Evolutionary conservation across 164 flowering plant genomes (phyloP).

Genomic region (Berberis vulgaris): DNA sequence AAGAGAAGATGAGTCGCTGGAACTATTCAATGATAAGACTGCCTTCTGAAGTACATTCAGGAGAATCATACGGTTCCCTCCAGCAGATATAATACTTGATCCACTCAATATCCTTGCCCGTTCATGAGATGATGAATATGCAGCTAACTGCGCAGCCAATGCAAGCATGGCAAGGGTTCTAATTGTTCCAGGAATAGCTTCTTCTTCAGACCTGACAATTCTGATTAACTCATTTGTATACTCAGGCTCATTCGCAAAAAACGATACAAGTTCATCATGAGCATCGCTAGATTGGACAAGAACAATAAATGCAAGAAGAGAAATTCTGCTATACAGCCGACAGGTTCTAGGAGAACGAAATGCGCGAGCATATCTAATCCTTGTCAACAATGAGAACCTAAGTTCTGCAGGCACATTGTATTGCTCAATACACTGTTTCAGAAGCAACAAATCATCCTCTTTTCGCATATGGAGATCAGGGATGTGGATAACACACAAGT

Average conservation of each 20-base stretch:
- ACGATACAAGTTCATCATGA: conserved; percentile 83
- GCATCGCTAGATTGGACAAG: conserved; percentile 96
- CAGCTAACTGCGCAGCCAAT: conserved; percentile 91
- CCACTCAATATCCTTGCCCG: conserved; percentile 87
- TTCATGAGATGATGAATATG: conserved; percentile 89
- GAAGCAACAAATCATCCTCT: conserved; percentile 71
- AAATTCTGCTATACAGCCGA: conserved; percentile 82
- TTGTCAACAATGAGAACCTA: conserved; percentile 75
- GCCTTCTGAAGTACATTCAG: conserved; percentile 91
- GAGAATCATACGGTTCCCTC: conserved; percentile 85
- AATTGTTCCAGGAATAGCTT: conserved; percentile 58
- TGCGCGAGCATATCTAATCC: conserved; percentile 93
- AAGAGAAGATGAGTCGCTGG: conserved; percentile 76
- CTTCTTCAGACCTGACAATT: conserved; percentile 83
- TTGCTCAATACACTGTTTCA: conserved; percentile 63
- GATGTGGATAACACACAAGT: conserved; percentile 52
- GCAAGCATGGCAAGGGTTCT: conserved; percentile 91
- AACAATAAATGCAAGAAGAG: conserved; percentile 90
- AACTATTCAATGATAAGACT: conserved; percentile 51
- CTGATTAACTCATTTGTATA: conserved; percentile 89
- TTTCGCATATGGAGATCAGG: conserved; percentile 67
- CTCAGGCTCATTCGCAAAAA: conserved; percentile 97
- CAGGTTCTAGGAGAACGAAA: conserved; percentile 65
- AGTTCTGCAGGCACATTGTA: conserved; percentile 68
- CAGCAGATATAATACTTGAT: conserved; percentile 81